Evolutionary conservation across 352 stramenopile genomes (phyloP).

Genomic region (Pythium utonaiense): DNA sequence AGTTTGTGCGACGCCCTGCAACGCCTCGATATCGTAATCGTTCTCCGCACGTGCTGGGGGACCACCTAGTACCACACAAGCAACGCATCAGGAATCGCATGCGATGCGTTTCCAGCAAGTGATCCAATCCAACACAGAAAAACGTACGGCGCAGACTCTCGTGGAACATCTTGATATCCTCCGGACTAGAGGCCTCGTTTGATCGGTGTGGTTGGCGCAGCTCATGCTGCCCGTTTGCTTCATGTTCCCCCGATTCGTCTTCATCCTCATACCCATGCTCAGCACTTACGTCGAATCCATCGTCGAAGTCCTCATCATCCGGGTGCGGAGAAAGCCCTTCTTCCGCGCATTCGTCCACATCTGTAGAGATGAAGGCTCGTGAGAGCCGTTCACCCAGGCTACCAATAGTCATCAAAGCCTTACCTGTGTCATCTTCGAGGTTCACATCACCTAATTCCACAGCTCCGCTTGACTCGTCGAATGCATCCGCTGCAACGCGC

Average conservation of each 20-base stretch:
- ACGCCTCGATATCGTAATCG: slow-evolving; percentile 51
- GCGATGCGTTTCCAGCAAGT: neutral
- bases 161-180: slow-evolving; percentile 62
- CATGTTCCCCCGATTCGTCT: slow-evolving; percentile 18
- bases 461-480: slow-evolving; percentile 38
- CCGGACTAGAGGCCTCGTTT: slow-evolving; percentile 47
- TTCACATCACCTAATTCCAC: slow-evolving; percentile 59
- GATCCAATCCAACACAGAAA: neutral
- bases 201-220: slow-evolving; percentile 18
- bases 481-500: slow-evolving; percentile 67
- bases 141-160: slow-evolving; percentile 48
- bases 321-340: slow-evolving; percentile 23
- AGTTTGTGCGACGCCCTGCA: slow-evolving; percentile 78
- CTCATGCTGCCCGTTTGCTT: slow-evolving; percentile 16
- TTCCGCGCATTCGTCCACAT: slow-evolving; percentile 30
- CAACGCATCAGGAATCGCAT: slow-evolving; percentile 4
- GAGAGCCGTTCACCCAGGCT: neutral
- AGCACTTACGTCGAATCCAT: slow-evolving; percentile 17
- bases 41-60: slow-evolving; percentile 24
- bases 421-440: slow-evolving; percentile 48
- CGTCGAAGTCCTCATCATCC: slow-evolving; percentile 26
- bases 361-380: slow-evolving; percentile 16
- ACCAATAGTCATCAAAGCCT: too few species aligned
- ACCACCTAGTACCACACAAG: slow-evolving; percentile 8
- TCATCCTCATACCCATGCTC: slow-evolving; percentile 13